Base-by-base conservation (phyloP, 371 early-diverging fungal genomes). In the Syncephalastrum sp. region DNA sequence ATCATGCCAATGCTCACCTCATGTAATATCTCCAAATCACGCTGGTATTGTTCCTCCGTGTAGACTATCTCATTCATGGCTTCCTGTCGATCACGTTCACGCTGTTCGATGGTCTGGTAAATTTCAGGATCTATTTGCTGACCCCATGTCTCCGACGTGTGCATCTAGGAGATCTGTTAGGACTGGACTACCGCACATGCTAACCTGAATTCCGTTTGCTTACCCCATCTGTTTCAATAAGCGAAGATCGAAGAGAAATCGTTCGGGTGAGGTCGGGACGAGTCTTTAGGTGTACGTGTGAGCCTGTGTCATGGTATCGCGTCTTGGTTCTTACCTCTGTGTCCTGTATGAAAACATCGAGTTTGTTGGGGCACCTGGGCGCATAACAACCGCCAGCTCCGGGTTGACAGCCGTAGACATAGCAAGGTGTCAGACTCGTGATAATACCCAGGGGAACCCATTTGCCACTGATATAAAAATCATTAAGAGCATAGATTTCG, bases 41-140 rank as follows among this genome's bases (percentile, higher is more conserved):
- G 80, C 24, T 91, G 88, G 69, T 86, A 95, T 65, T 91, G 90
- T 56, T 84, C 83, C 67, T 94, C 94, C 7, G 88, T 87, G 50
- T 88, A 79, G 29, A 94, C 86, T 50, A 94, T 61, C 72, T 95
- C 95, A 68, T 86, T 94, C 53, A 95, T 89, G 42, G 86, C 86
- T 66, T 95, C 94, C 65, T 95, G 95, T 0, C 95, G 84, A 59
- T 88, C 89, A 59, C 82, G 81, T 67, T 95, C 95, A 15, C 75
- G 63, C 21, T 82, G 74, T 5, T 88, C 83, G 1, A 90, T 74
- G 1, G 82, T 78, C 17, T 87, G 83, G 6, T 84, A 64, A 14
- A 94, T 72, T 16, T 85, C 85, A 56, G 79, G 78, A 4, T 90
- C 83, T 5, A 88, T 84, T 5, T 77, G 69, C 47, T 63, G 74